Conservation (phyloP, 257 asterid genomes). For the Datura wrightii region DNA sequence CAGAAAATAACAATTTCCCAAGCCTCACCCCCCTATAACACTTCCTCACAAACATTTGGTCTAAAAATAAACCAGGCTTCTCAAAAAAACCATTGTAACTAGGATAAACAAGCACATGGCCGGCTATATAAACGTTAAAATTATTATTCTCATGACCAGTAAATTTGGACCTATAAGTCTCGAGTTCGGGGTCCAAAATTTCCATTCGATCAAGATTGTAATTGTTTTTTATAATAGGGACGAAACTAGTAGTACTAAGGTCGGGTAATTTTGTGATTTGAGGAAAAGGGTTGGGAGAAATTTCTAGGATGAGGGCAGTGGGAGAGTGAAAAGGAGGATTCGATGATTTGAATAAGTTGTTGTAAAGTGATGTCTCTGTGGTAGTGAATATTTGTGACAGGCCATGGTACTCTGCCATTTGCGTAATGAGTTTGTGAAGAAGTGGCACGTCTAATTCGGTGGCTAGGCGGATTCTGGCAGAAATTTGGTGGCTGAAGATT, state of each 20-base stretch:
- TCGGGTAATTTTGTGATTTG: not conserved
- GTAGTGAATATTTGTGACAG: not conserved
- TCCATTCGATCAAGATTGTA: not conserved
- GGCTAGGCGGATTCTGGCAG: slow-evolving; percentile 15
- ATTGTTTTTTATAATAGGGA: not conserved
- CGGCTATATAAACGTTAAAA: not conserved
- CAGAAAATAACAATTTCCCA: slow-evolving; percentile 11
- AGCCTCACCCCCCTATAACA: slow-evolving; percentile 15
- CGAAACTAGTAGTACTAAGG: not conserved
- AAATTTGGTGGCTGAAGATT: not conserved
- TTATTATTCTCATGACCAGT: not conserved
- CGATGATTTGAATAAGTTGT: slow-evolving; percentile 25
- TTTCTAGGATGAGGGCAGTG: slow-evolving; percentile 20
- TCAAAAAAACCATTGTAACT: slow-evolving; percentile 23
- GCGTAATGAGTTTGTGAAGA: slow-evolving; percentile 22
- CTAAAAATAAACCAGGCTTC: slow-evolving; percentile 1
- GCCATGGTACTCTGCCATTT: slow-evolving; percentile 30
- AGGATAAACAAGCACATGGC: slow-evolving; percentile 20
- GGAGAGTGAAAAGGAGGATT: not conserved
- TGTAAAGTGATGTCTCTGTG: slow-evolving; percentile 17
- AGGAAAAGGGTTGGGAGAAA: slow-evolving; percentile 23
- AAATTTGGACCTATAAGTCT: not conserved
- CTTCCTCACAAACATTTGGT: slow-evolving; percentile 29
- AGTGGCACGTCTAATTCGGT: not conserved
- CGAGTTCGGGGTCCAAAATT: not conserved